Evolutionary conservation across 2,329 filamentous ascomycete genomes (phyloP).

Genomic region (Parascedosporium putredinis): DNA sequence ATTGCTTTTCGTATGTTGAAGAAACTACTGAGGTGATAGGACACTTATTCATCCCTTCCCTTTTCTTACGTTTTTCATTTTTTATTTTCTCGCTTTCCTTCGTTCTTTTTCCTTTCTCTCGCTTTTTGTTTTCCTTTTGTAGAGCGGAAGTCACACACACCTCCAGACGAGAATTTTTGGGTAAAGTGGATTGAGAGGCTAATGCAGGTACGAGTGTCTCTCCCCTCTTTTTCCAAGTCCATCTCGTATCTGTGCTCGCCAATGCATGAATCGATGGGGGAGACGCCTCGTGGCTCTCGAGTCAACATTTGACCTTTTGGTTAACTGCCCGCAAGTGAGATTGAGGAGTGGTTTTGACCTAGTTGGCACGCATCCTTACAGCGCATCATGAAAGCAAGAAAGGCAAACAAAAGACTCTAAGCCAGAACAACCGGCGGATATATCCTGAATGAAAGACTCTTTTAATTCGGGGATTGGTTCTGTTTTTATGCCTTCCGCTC

Average conservation of each 20-base stretch:
- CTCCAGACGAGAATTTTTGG: no score
- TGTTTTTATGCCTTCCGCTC: background rate
- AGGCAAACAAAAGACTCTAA: no score
- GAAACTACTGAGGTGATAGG: no score
- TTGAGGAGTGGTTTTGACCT: no score
- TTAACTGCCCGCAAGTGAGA: no score
- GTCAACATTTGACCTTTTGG: background rate
- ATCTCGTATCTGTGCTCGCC: background rate
- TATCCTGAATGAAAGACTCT: background rate
- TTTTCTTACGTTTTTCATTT: background rate
- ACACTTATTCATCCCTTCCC: no score
- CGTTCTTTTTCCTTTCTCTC: no score
- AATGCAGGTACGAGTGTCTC: background rate
- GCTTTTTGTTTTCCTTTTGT: background rate
- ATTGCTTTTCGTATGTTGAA: no score
- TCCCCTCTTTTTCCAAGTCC: background rate
- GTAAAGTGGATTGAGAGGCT: no score
- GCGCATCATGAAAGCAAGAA: no score
- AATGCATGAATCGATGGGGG: background rate
- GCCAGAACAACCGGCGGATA: background rate
- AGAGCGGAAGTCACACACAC: no score
- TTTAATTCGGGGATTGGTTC: background rate
- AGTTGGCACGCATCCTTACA: no score
- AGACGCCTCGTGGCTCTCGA: background rate
- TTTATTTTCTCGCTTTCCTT: background rate